Base-by-base conservation (phyloP, 352 stramenopile genomes). In the Phytopythium kandeliae region DNA sequence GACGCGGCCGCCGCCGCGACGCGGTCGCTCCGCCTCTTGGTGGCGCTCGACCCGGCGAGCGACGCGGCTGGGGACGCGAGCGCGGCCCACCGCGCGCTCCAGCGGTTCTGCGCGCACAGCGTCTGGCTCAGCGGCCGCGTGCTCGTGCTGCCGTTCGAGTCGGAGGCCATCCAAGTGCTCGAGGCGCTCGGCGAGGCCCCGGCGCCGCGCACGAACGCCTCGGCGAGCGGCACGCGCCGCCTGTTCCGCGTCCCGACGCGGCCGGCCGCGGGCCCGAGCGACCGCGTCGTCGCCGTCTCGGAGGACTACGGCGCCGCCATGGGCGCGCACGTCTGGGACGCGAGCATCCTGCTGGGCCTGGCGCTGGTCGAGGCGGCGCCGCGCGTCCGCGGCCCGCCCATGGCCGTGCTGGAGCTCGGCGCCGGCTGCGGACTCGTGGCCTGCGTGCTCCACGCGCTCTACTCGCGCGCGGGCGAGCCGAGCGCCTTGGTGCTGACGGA, bases 241-340 rank as follows among this genome's bases (percentile, higher is more conserved):
- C 9, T 53, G 12, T 53, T 53, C 21, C 21, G 47, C 25, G 13
- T 36, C 10, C 31, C 45, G 0, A 24, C 26, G 34, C 16, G 13
- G 16, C 11, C 22, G 11, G 7, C 3, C 30, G 11, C 24, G 16
- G 19, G 44, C 3, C 3, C 42, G 9, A 40, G 17, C 5, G 57
- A 19, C 5, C 26, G 28, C 2, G 1, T 65, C 10, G 13, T 74
- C 5, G n/a, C 53, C n/a, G 63, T 87, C 6, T 53, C 76, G 38
- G 78, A 89, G 47, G 58, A 83, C 52, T 86, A 89, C 34, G 78
- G 78, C 12, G 64, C 83, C 24, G 55, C 71, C 10, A 89, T 89
- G 78, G 78, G 71, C 1, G 65, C 78, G 1, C 73, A 87, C 44
- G 53, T 86, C 17, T 89, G 78, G 78, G 78, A 89, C 48, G 75